phyloP scores from a whole-genome alignment of 1,139 yeast genomes.

The Pneumocystis jirovecii region DNA sequence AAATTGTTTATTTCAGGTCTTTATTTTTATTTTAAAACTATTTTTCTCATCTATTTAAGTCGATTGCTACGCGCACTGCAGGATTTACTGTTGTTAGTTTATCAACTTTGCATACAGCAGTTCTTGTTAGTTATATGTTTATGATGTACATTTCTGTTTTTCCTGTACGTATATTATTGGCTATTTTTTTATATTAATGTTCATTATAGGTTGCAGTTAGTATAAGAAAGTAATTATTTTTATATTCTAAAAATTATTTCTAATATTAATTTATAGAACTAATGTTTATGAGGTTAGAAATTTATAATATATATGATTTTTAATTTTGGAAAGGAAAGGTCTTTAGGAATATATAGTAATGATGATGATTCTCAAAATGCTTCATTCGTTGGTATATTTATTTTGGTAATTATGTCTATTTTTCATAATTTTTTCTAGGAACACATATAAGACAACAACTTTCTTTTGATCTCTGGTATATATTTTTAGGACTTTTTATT shows the following conservation, averaged over 20 bases:
- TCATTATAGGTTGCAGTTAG: background rate
- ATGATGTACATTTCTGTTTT: slow-evolving; percentile 97
- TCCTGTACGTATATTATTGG: slow-evolving; percentile 66
- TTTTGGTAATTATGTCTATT: background rate
- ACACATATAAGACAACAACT: slow-evolving; percentile 83
- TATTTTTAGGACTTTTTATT: slow-evolving; percentile 70
- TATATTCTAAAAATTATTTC: background rate
- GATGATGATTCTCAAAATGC: slow-evolving; percentile 15
- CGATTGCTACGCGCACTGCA: slow-evolving; percentile 83
- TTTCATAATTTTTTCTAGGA: slow-evolving; percentile 41
- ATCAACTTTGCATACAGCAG: slow-evolving; percentile 64
- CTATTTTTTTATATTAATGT: background rate
- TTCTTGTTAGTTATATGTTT: slow-evolving; percentile 79
- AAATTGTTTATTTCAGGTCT: background rate
- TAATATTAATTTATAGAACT: slow-evolving; percentile 63
- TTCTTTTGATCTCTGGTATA: slow-evolving; percentile 89
- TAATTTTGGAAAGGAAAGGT: slow-evolving; percentile 30
- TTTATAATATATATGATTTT: background rate
- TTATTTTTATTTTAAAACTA: background rate
- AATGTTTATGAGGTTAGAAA: slow-evolving; percentile 75
- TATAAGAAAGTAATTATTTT: background rate
- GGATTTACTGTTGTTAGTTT: slow-evolving; percentile 67
- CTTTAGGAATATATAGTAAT: slow-evolving; percentile 65
- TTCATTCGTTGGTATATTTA: slow-evolving; percentile 1
- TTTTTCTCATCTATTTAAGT: slow-evolving; percentile 44